These are phyloP conservation scores for Colletotrichum caudatum DNA, from an alignment of 2,329 filamentous ascomycete species.

Conservation along the genomic window DNA sequence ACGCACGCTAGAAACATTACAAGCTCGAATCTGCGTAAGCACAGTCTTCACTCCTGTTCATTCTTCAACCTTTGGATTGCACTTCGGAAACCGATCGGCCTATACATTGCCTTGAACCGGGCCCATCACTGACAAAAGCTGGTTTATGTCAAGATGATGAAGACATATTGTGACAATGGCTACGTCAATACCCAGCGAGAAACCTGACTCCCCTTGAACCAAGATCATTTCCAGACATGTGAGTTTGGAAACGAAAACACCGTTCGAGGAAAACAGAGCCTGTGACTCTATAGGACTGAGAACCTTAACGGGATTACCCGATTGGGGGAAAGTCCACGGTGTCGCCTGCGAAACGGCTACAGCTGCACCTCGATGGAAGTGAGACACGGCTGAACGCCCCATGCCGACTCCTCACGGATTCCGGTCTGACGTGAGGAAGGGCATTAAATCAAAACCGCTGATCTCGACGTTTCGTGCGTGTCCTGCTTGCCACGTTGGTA, in stretches of 20 bases:
- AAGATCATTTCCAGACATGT: background rate
- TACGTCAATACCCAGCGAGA: background rate
- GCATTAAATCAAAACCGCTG: background rate
- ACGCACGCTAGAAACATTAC: background rate
- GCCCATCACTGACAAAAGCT: background rate
- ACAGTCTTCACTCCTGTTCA: background rate
- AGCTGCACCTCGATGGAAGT: conserved; percentile 18
- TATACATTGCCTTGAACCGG: background rate
- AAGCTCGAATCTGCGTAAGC: background rate
- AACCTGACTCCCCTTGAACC: no score
- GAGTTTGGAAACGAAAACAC: background rate
- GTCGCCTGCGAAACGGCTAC: background rate
- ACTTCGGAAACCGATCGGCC: background rate
- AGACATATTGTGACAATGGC: background rate
- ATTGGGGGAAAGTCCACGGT: conserved; percentile 7
- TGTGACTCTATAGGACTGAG: background rate
- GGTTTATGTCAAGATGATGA: background rate
- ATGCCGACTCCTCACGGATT: background rate
- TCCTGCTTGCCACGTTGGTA: background rate
- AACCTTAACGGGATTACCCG: background rate
- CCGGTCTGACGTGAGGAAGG: background rate
- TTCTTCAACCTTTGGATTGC: background rate
- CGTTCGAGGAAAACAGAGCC: background rate
- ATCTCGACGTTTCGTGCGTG: background rate
- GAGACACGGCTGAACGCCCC: conserved; percentile 32